These are phyloP conservation scores for Lablab purpureus DNA, from an alignment of 306 rosid genomes.

Conservation along the genomic window DNA sequence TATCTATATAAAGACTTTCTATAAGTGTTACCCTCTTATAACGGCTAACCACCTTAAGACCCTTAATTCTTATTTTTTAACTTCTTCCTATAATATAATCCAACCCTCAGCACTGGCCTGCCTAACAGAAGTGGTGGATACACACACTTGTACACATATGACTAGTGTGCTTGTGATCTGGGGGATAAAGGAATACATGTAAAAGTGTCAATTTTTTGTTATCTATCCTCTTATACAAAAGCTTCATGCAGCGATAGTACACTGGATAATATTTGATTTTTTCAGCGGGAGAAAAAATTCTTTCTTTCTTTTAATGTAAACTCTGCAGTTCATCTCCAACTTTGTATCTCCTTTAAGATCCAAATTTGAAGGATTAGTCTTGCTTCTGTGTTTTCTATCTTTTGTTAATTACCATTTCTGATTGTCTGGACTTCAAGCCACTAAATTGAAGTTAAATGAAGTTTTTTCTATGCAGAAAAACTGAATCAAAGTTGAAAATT, in stretches of 20 bases:
- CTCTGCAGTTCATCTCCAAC: not conserved
- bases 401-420: not conserved
- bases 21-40: too few relatives aligned
- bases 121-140: conserved; percentile 9
- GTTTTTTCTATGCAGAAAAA: conserved; percentile 9
- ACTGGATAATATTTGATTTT: conserved; percentile 23
- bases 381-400: conserved; percentile 17
- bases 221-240: not conserved
- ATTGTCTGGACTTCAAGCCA: conserved; percentile 16
- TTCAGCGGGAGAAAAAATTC: not conserved
- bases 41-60: too few relatives aligned
- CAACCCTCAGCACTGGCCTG: too few relatives aligned
- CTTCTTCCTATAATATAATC: too few relatives aligned
- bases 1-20: too few relatives aligned
- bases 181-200: conserved; percentile 8
- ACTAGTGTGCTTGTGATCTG: not conserved
- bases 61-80: too few relatives aligned
- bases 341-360: conserved; percentile 11
- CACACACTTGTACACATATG: not conserved
- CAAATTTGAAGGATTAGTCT: conserved; percentile 16
- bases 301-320: not conserved
- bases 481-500: not conserved
- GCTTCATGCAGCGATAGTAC: conserved; percentile 8
- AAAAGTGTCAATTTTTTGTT: not conserved
- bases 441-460: conserved; percentile 10